Base-by-base conservation (phyloP, 768 basidiomycete species). In the Cyathus striatus region DNA sequence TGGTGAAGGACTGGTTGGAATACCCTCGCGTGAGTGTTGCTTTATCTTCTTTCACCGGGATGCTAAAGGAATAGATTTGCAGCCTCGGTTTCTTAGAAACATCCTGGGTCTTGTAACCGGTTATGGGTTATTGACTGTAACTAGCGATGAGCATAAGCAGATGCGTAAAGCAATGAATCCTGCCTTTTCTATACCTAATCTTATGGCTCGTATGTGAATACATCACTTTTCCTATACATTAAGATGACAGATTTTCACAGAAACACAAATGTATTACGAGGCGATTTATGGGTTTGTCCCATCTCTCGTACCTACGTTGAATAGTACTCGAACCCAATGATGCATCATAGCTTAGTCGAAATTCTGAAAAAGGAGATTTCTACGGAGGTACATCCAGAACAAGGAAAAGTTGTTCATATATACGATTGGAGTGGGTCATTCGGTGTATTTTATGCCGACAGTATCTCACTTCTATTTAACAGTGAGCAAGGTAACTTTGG, bases 251-350 rank as follows among this genome's bases (percentile, higher is more conserved):
- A 36, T 10, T 18, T 17, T 12, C 6, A 18, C 32, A 76, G 74
- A 78, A 49, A 73, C 64, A 27, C 66, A 74, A 35, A 69, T 74
- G 67, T 76, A 75, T 46, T 70, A 75, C 43, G 64, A 70, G 9
- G 57, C 70, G 1, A 70, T 74, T 33, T 65, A 73, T 40, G 61
- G 60, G 75, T 74, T 40, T 5, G 62, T 42, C n/a, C n/a, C n/a
- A n/a, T n/a, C n/a, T n/a, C n/a, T 33, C n/a, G 7, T 6, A 25
- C 20, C 6, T 35, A 13, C 39, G n/a, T 24, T 1, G 37, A 13
- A 5, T n/a, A 17, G 5, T 34, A 9, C 23, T n/a, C 23, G 36
- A 26, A 17, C 17, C 12, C 20, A 39, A 32, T 33, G 14, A 5
- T 6, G 3, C 37, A 14, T 12, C 17, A 2, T n/a, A 53, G 58